phyloP scores from a whole-genome alignment of 2,329 filamentous ascomycete genomes.

The Xylaria sp. region DNA sequence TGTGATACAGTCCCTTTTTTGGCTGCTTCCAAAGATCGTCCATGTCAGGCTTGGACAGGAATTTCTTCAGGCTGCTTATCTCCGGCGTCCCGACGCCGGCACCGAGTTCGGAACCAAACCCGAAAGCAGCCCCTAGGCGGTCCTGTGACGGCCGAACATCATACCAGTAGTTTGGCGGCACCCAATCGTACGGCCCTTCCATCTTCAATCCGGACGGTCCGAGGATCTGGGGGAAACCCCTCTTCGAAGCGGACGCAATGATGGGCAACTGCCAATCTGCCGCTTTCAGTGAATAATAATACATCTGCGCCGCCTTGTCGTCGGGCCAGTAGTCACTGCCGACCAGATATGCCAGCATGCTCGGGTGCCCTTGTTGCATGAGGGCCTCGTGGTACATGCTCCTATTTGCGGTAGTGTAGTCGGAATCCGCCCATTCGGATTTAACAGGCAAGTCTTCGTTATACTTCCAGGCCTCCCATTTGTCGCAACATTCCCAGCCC shows the following conservation, averaged over 20 bases:
- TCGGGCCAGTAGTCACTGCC: conserved; percentile 68
- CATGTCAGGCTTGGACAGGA: conserved; percentile 54
- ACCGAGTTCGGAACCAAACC: conserved; percentile 65
- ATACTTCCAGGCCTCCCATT: conserved; percentile 67
- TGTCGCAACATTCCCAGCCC: conserved; percentile 70
- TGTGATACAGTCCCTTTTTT: conserved; percentile 59
- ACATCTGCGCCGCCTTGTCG: conserved; percentile 56
- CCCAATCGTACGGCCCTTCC: conserved; percentile 69
- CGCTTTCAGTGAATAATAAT: conserved; percentile 51
- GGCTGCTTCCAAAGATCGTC: conserved; percentile 59
- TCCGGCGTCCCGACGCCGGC: conserved; percentile 66
- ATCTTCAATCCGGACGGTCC: conserved; percentile 66
- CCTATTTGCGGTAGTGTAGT: conserved; percentile 57
- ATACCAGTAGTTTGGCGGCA: conserved; percentile 67
- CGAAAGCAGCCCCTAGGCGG: conserved; percentile 59
- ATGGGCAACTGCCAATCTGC: conserved; percentile 61
- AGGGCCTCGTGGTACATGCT: conserved; percentile 63
- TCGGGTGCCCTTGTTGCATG: conserved; percentile 63
- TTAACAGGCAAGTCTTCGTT: conserved; percentile 53
- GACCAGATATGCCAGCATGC: conserved; percentile 59
- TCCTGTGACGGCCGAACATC: conserved; percentile 43
- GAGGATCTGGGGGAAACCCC: conserved; percentile 54
- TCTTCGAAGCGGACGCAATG: conserved; percentile 58
- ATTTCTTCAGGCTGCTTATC: conserved; percentile 54
- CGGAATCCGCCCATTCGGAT: conserved; percentile 51